Evolutionary conservation across 306 rosid species (phyloP), one percentile per base, ranked within the genome.

Genomic region (Purshia tridentata): DNA sequence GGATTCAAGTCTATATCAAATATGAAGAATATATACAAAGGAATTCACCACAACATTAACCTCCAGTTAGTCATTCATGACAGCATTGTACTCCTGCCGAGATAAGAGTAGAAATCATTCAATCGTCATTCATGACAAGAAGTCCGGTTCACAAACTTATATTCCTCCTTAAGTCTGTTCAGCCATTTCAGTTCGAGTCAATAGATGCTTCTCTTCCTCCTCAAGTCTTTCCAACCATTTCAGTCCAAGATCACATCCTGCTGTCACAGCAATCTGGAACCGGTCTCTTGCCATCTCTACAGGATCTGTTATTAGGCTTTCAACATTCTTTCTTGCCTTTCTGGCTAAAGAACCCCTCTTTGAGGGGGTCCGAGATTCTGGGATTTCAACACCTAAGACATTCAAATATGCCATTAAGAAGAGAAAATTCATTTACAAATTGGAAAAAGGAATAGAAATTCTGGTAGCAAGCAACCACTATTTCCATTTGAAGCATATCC

Each of bases 231-330:
- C 83, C 76, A 94, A 81, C 99, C 97, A 89, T 84, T 77, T 94
- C 42, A 91, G 85, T 61, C 97, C 99, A 69, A 94, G 88, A 76
- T 94, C 95, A 76, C 90, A 88, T 69, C 96, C 97, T 10, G 89
- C 87, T 85, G 81, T 81, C 16, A 91, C 99, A 6, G 97, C 99
- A 22, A 84, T 86, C 57, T 87, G 86, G 57, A 94, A 94, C 69
- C 92, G 89, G 67, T 88, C 88, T 84, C 79, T 88, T 40, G 97
- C 97, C 91, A 89, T 88, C 86, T 86, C 97, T 64, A 84, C 84
- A 29, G 91, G 91, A 69, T 81, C 72, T 68, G 66, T 73, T 60
- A 74, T 74, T 44, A 22, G 35, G 70, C 74, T 81, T 71, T 84
- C 89, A 51, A 77, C 76, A 23, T 57, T 70, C 70, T 77, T 87